Evolutionary conservation across 805 yeast species (phyloP).

Genomic region (Nakazawaea wickerhamii): DNA sequence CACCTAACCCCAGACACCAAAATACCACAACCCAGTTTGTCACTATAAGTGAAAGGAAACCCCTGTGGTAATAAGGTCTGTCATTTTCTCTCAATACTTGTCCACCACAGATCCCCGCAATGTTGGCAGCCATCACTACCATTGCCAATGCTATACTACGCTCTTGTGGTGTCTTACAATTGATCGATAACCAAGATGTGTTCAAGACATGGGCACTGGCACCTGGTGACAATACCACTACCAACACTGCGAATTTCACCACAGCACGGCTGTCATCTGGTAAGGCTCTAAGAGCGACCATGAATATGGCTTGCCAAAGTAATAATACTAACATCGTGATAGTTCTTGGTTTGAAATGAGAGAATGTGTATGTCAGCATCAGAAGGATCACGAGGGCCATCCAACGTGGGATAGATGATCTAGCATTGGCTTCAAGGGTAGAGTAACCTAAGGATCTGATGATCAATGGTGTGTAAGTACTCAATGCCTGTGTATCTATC

Average conservation of each 20-base stretch:
- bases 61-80: conserved; percentile 15
- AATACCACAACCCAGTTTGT: conserved; percentile 11
- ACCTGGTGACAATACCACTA: neutral
- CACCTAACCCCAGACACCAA: conserved; percentile 10
- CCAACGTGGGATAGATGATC: conserved; percentile 15
- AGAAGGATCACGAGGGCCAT: conserved; percentile 1
- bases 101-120: conserved; percentile 19
- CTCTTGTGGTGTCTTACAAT: conserved; percentile 14
- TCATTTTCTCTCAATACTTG: conserved; percentile 17
- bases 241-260: conserved; percentile 10
- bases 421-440: conserved; percentile 15
- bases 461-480: conserved; percentile 15
- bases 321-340: conserved; percentile 2
- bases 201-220: conserved; percentile 14
- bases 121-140: conserved; percentile 17
- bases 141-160: conserved; percentile 17
- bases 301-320: conserved; percentile 6
- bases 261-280: neutral
- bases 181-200: conserved; percentile 15
- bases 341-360: conserved; percentile 13
- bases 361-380: conserved; percentile 3
- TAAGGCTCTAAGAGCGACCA: conserved; percentile 1
- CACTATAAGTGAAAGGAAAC: conserved; percentile 13
- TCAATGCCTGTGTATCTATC: conserved; percentile 12
- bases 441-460: conserved; percentile 14